Base-by-base conservation (phyloP, 129 eudicot species). In the Rutidosis leptorrhynchoides region DNA sequence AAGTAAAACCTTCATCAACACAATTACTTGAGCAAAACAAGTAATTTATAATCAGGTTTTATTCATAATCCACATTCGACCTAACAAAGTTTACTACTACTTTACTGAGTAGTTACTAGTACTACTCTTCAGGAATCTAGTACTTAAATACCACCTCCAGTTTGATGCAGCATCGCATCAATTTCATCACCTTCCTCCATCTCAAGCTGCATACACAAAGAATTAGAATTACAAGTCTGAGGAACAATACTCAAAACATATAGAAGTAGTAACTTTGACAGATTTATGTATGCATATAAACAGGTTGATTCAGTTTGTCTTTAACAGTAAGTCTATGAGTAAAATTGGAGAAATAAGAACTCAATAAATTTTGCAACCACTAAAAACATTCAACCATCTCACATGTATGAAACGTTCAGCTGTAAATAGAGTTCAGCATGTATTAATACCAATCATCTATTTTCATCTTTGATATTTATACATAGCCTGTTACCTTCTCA, bases 161-260 rank as follows among this genome's bases (percentile, higher is more conserved):
- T 81, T 65, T 81, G 85, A 69, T 77, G 85, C 80, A 81, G 64
- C 82, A 81, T 81, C 15, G 85, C 85, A 59, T 81, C 85, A 42
- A 81, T 77, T 65, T 81, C 85, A 69, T 81, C 85, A 2, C 85
- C 85, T 64, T 81, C 82, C 68, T 81, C 85, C 85, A 81, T 81
- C 71, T 81, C 85, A 24, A 81, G 85, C 85, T 81, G 77, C 54
- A 49, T 27, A 76, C 2, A 33, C 35, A 40, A 8, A 16, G 5
- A 23, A 51, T 3, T n/a, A 11, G 14, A 4, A 16, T 24, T n/a
- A 24, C 8, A 10, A 65, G 30, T 40, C n/a, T 37, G 24, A 7
- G 35, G 4, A 53, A 53, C 22, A 51, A 16, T 8, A 54, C 15
- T 54, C 45, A 54, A 54, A 17, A n/a, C 55, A 6, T 15, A 49